Evolutionary conservation across 1,284 basidiomycete genomes (phyloP).

Genomic region (Mixia osmundae): DNA sequence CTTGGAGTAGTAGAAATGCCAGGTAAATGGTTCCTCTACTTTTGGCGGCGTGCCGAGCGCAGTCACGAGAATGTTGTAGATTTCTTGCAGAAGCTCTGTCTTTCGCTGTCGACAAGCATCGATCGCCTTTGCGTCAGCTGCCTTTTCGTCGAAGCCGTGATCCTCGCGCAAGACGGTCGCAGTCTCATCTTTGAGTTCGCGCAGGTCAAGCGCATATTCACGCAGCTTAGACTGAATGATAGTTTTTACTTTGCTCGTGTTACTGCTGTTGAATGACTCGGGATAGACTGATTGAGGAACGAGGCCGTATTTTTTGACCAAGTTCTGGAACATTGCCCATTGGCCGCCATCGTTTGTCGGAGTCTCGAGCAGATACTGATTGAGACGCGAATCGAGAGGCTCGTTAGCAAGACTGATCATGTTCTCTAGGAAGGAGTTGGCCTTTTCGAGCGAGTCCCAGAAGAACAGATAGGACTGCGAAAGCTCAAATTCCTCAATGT

Average conservation of each 20-base stretch:
- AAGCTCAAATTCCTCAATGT: conserved; percentile 58
- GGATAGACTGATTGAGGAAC: conserved; percentile 62
- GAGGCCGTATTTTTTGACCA: conserved; percentile 59
- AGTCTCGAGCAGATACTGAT: conserved; percentile 47
- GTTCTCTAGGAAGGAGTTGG: conserved; percentile 79
- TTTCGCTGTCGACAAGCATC: conserved; percentile 34
- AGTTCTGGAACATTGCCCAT: conserved; percentile 63
- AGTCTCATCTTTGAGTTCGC: conserved; percentile 29
- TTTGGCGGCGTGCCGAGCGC: conserved; percentile 61
- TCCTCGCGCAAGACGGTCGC: conserved; percentile 24
- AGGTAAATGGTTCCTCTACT: conserved; percentile 39
- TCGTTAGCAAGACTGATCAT: conserved; percentile 59
- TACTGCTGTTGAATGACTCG: conserved; percentile 59
- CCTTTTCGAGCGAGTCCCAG: conserved; percentile 83
- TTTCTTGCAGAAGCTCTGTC: conserved; percentile 53
- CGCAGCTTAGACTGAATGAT: conserved; percentile 59
- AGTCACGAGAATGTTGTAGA: conserved; percentile 68
- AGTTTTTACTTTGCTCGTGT: conserved; percentile 45
- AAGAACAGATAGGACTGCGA: conserved; percentile 82
- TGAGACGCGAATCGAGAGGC: conserved; percentile 55
- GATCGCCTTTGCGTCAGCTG: conserved; percentile 12
- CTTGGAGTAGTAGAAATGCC: conserved; percentile 55
- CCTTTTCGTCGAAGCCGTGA: conserved; percentile 9
- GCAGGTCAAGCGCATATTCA: conserved; percentile 64
- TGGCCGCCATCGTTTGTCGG: conserved; percentile 81